Evolutionary conservation across 495 filamentous ascomycete genomes (phyloP).

Genomic region (Hypoxylon lenormandii): DNA sequence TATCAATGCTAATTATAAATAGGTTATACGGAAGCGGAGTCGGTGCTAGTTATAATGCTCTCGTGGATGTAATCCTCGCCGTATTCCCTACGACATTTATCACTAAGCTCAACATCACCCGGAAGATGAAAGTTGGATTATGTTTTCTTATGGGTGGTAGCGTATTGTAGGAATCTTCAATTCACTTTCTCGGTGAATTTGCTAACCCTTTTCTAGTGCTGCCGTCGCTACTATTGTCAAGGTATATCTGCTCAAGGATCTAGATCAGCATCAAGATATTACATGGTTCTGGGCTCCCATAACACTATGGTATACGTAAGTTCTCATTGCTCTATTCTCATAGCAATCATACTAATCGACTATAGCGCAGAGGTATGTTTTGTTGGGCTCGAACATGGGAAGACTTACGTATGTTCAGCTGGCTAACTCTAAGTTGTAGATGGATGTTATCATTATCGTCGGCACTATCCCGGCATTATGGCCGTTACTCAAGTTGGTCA

Average conservation of each 20-base stretch:
- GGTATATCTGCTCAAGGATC: conserved; percentile 25
- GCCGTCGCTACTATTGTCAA: conserved; percentile 29
- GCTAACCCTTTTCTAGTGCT: conserved; percentile 12
- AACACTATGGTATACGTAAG: conserved; percentile 37
- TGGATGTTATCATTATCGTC: conserved; percentile 36
- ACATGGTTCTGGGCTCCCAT: conserved; percentile 30
- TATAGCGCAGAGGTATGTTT: conserved; percentile 9
- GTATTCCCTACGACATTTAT: conserved; percentile 53
- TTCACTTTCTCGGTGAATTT: not conserved
- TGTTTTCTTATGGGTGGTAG: conserved; percentile 56
- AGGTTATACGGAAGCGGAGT: conserved; percentile 14
- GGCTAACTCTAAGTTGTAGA: conserved; percentile 14
- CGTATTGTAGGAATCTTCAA: conserved; percentile 50
- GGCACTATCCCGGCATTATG: conserved; percentile 33
- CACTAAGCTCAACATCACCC: conserved; percentile 49
- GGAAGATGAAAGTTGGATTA: conserved; percentile 52
- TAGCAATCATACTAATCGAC: not conserved
- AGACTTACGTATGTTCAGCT: not conserved
- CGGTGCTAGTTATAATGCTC: conserved; percentile 47
- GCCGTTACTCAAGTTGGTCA: conserved; percentile 18
- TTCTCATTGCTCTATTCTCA: not conserved
- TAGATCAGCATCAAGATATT: conserved; percentile 20
- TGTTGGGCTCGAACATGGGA: not conserved
- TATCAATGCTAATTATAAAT: conserved; percentile 2
- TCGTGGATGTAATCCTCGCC: conserved; percentile 53